phyloP scores from a whole-genome alignment of 1,284 basidiomycete species.

The Hymenochaete sp. region DNA sequence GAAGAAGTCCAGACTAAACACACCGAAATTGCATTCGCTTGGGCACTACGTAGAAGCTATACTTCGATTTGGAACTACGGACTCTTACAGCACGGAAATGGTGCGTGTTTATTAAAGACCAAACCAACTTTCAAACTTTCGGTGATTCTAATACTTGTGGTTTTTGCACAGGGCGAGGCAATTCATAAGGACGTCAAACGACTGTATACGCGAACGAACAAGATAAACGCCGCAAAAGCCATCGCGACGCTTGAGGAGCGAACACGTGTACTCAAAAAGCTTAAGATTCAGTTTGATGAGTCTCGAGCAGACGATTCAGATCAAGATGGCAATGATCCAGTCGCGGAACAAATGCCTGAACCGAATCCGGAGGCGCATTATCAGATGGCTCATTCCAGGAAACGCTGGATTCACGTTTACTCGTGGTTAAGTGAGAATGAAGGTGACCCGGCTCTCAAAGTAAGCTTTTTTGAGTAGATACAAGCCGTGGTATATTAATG shows the following conservation, averaged over 20 bases:
- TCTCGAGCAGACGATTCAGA: too few relatives aligned
- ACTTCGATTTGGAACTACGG: neutral
- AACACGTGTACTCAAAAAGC: neutral
- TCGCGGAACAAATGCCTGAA: too few relatives aligned
- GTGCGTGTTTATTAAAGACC: constrained; percentile 5
- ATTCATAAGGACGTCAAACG: constrained; percentile 11
- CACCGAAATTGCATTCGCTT: constrained; percentile 1
- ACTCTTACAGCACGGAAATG: constrained; percentile 3
- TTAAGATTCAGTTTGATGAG: too few relatives aligned
- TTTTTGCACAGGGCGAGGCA: constrained; percentile 17
- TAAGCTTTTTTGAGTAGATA: constrained; percentile 12
- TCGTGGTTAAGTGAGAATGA: constrained; percentile 13
- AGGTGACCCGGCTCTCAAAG: constrained; percentile 20
- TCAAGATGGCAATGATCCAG: too few relatives aligned
- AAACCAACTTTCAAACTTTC: neutral
- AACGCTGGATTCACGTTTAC: neutral
- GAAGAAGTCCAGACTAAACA: constrained; percentile 2
- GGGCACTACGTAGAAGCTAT: neutral
- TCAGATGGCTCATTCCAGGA: neutral
- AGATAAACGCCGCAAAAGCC: constrained; percentile 2
- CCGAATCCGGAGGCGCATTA: neutral
- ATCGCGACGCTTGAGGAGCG: neutral
- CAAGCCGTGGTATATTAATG: too few relatives aligned
- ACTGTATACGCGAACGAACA: constrained; percentile 10
- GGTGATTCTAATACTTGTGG: neutral